Conservation (phyloP, 163 green algal genomes). For the Prototheca cutis region DNA sequence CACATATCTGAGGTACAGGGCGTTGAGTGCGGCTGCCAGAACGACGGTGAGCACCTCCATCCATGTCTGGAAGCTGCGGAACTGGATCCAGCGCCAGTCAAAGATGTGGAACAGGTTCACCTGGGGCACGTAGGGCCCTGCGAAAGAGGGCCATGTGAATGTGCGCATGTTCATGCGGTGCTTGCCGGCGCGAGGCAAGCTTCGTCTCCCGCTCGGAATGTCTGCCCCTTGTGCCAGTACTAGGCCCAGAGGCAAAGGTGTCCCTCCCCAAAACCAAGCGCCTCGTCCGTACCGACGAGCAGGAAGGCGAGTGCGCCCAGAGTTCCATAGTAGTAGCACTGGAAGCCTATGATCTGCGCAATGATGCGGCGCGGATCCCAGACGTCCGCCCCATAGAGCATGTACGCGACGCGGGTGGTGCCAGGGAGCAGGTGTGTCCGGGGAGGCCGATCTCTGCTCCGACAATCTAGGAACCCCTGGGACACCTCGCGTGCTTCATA, state of each 20-base stretch:
- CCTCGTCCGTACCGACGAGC: slow-evolving; percentile 46
- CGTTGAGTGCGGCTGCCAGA: slow-evolving; percentile 22
- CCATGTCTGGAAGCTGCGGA: slow-evolving; percentile 41
- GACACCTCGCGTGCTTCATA: too few species aligned
- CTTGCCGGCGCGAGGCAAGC: too few species aligned
- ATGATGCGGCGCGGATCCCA: slow-evolving; percentile 84
- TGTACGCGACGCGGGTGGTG: too few species aligned
- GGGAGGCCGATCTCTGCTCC: too few species aligned
- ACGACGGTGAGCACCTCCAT: slow-evolving; percentile 39
- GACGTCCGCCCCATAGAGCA: slow-evolving; percentile 20
- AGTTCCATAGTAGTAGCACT: slow-evolving; percentile 78
- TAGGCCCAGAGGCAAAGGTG: too few species aligned
- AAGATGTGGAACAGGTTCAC: slow-evolving; percentile 54
- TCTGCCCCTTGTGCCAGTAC: too few species aligned
- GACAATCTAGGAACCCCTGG: too few species aligned
- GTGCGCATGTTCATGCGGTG: too few species aligned
- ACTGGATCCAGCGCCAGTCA: slow-evolving; percentile 34
- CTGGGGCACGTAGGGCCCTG: slow-evolving; percentile 45
- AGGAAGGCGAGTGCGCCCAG: slow-evolving; percentile 58
- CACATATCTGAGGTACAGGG: slow-evolving; percentile 7
- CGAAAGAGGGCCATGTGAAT: too few species aligned
- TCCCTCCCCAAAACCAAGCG: too few species aligned
- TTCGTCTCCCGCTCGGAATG: too few species aligned
- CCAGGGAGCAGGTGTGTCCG: too few species aligned
- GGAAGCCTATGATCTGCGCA: slow-evolving; percentile 71